These are phyloP conservation scores for Myrmaecium sp. DNA, from an alignment of 2,329 filamentous ascomycete genomes.

Conservation along the genomic window DNA sequence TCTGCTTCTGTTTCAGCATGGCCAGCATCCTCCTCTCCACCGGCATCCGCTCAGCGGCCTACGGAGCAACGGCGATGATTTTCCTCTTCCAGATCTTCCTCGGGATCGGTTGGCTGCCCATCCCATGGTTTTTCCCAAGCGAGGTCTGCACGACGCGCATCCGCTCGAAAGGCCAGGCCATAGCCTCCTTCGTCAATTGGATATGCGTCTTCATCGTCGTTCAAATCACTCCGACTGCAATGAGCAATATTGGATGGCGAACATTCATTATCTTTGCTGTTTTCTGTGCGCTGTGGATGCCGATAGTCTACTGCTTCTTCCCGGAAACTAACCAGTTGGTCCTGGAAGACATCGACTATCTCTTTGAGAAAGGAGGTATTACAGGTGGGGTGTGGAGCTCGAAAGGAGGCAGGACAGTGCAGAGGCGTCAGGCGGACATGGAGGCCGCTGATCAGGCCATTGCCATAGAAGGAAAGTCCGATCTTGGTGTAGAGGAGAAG, in stretches of 20 bases:
- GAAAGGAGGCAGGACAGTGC: conserved; percentile 7
- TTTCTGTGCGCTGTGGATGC: conserved; percentile 23
- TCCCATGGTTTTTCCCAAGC: conserved; percentile 27
- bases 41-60: conserved; percentile 15
- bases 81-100: conserved; percentile 30
- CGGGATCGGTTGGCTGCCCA: conserved; percentile 26
- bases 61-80: conserved; percentile 26
- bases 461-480: no score
- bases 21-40: conserved; percentile 20
- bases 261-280: conserved; percentile 24
- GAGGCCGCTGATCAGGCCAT: conserved; percentile 2
- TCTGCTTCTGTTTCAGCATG: conserved; percentile 28
- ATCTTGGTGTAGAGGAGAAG: no score
- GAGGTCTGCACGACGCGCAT: conserved; percentile 26
- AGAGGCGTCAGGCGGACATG: conserved; percentile 1
- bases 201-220: conserved; percentile 14
- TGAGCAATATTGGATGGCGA: conserved; percentile 20
- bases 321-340: conserved; percentile 48
- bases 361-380: conserved; percentile 7
- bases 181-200: conserved; percentile 14
- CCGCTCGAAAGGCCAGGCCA: conserved; percentile 22
- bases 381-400: conserved; percentile 7
- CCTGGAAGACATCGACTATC: conserved; percentile 43
- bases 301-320: conserved; percentile 46
- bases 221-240: conserved; percentile 22